Evolutionary conservation across 371 early-diverging fungal genomes (phyloP).

Genomic region (Mortierella sp.): DNA sequence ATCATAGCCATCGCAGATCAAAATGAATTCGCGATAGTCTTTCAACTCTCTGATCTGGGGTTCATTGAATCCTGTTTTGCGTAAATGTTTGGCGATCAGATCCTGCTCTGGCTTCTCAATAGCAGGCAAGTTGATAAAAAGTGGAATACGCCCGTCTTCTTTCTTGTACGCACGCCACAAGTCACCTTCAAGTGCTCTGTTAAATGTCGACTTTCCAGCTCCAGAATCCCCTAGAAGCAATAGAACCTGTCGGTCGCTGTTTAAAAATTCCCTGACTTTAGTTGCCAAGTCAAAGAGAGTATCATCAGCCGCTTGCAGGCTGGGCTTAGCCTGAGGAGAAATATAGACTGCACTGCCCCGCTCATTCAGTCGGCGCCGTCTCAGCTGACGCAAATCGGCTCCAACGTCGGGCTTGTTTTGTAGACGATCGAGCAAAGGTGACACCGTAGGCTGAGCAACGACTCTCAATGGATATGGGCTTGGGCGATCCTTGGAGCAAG

Average conservation of each 20-base stretch:
- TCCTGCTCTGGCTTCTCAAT: conserved; percentile 8
- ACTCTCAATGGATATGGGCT: conserved; percentile 1
- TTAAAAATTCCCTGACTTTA: conserved; percentile 1
- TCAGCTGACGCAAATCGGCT: conserved; percentile 1
- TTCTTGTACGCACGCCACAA: conserved; percentile 14
- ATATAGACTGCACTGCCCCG: background rate
- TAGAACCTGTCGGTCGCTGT: background rate
- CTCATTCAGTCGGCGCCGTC: background rate
- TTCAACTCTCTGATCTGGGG: conserved; percentile 15
- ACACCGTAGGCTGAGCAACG: background rate
- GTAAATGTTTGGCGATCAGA: conserved; percentile 11
- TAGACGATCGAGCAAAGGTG: conserved; percentile 7
- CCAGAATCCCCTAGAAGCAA: conserved; percentile 20
- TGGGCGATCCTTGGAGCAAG: background rate
- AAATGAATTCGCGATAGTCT: background rate
- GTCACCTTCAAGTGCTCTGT: background rate
- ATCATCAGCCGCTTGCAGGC: conserved; percentile 4
- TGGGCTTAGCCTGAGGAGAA: conserved; percentile 10
- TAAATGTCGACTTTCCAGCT: conserved; percentile 22
- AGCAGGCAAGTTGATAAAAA: conserved; percentile 6
- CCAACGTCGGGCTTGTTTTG: conserved; percentile 15
- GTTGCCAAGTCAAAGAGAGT: conserved; percentile 1
- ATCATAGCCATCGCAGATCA: conserved; percentile 9
- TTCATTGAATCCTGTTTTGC: background rate
- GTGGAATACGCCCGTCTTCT: background rate